phyloP scores from a whole-genome alignment of 768 basidiomycete genomes.

The Amanita polypyramis region DNA sequence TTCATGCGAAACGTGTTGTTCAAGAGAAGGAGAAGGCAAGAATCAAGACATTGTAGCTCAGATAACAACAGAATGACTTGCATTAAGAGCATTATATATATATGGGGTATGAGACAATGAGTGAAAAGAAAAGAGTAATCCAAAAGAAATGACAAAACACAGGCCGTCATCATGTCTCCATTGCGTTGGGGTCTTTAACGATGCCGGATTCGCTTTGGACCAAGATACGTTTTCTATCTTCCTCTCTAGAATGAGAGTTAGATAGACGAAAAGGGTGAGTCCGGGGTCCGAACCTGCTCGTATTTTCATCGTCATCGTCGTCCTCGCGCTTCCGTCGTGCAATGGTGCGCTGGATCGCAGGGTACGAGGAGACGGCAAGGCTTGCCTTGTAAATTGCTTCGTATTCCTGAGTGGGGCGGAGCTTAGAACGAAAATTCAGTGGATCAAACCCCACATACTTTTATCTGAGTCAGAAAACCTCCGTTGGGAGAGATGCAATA shows the following conservation, averaged over 20 bases:
- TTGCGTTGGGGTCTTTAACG: slow-evolving; percentile 32
- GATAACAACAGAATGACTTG: slow-evolving; percentile 7
- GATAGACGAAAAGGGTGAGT: slow-evolving; percentile 3
- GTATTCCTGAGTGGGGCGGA: slow-evolving; percentile 53
- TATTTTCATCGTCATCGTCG: slow-evolving; percentile 58
- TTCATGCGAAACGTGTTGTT: slow-evolving; percentile 70
- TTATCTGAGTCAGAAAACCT: slow-evolving; percentile 87
- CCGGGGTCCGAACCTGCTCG: slow-evolving; percentile 17
- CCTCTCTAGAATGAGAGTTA: slow-evolving; percentile 20
- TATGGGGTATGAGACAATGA: slow-evolving; percentile 5
- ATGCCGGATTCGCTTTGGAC: slow-evolving; percentile 20
- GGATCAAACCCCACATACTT: slow-evolving; percentile 33
- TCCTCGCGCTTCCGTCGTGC: slow-evolving; percentile 62
- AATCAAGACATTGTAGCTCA: slow-evolving; percentile 60
- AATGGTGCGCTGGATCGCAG: slow-evolving; percentile 32
- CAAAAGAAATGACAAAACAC: slow-evolving; percentile 8
- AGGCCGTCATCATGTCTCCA: slow-evolving; percentile 34
- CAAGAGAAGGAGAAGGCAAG: slow-evolving; percentile 79
- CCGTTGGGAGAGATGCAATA: slow-evolving; percentile 93
- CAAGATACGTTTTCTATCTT: slow-evolving; percentile 37
- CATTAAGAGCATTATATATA: slow-evolving; percentile 12
- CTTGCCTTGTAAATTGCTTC: slow-evolving; percentile 85
- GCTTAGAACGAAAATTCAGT: background rate
- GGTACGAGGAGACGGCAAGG: slow-evolving; percentile 54
- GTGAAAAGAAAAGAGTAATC: slow-evolving; percentile 9